Conservation (phyloP, 805 yeast species). For the Kluyveromyces dobzhanskii region DNA sequence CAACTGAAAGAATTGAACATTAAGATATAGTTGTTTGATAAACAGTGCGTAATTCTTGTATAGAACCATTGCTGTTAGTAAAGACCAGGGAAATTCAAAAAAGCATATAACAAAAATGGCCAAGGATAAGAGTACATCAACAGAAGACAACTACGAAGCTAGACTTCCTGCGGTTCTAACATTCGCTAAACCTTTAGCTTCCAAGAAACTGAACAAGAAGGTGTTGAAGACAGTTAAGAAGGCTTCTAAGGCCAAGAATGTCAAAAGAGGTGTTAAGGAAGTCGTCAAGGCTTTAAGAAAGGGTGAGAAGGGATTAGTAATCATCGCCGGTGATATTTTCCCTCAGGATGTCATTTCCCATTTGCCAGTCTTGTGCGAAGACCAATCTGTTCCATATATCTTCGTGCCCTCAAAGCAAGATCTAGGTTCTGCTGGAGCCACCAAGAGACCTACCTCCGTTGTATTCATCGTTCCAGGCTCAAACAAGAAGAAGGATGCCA, state of each 20-base stretch:
- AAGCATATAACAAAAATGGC: constrained; percentile 9
- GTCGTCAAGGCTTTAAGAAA: constrained; percentile 96
- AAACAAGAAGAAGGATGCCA: constrained; percentile 66
- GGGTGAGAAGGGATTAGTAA: constrained; percentile 94
- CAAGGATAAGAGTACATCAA: constrained; percentile 20
- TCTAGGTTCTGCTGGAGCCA: constrained; percentile 97
- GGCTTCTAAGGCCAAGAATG: constrained; percentile 97
- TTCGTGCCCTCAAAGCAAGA: constrained; percentile 97
- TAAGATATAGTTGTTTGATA: not conserved
- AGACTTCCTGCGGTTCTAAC: constrained; percentile 86
- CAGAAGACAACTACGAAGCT: constrained; percentile 80
- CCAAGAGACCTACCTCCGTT: constrained; percentile 97
- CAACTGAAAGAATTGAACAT: too few relatives aligned
- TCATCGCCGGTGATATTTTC: constrained; percentile 96
- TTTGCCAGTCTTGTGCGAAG: constrained; percentile 96
- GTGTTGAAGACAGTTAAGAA: constrained; percentile 92
- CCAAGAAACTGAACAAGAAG: constrained; percentile 92
- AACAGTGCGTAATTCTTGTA: too few relatives aligned
- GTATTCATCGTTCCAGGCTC: constrained; percentile 97
- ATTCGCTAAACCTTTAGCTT: constrained; percentile 91
- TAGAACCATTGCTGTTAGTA: too few relatives aligned
- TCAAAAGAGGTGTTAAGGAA: constrained; percentile 97
- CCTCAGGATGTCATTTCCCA: constrained; percentile 97
- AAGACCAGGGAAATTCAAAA: too few relatives aligned
- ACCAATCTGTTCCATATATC: constrained; percentile 78